Percentiles rank a stretch among this genome's conserved stretches.
phyloP scores from a whole-genome alignment of 164 flowering plant genomes.

The Stephania japonica region DNA sequence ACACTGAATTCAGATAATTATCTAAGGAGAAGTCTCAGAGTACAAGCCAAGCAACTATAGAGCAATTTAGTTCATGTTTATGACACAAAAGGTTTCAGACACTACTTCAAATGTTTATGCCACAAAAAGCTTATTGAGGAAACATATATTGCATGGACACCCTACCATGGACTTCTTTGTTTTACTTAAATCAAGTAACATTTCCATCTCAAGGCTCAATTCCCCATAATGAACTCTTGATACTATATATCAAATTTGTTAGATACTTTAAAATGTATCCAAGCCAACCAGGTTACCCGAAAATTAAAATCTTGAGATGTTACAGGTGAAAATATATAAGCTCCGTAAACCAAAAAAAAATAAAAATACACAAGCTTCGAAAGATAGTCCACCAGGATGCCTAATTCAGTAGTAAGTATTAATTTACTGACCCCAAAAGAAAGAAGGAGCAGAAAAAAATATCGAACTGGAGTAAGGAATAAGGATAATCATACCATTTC shows the following conservation, averaged over 20 bases:
- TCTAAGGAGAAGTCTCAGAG: not conserved
- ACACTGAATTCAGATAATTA: not conserved
- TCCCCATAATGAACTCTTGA: not conserved
- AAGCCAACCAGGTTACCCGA: not conserved
- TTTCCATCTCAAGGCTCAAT: no score
- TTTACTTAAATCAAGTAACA: no score
- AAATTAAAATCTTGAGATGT: not conserved
- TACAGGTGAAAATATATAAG: not conserved
- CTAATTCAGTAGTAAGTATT: not conserved
- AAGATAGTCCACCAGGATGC: no score
- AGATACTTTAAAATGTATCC: not conserved
- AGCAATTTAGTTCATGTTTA: not conserved
- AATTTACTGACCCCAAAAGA: not conserved
- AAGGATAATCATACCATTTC: constrained; percentile 69
- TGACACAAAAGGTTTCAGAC: not conserved
- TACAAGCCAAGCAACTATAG: not conserved
- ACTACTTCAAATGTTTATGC: not conserved
- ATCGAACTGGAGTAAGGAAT: not conserved
- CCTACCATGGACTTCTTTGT: not conserved
- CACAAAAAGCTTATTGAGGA: not conserved
- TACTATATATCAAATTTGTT: not conserved
- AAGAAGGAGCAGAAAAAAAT: not conserved
- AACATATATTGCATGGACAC: not conserved
- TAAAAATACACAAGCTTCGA: no score
- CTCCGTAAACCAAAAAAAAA: not conserved